A percentile compares a stretch with the other conserved stretches of the same genome.
phyloP scores from a whole-genome alignment of 1,284 basidiomycete genomes.

The Thelephora terrestris region DNA sequence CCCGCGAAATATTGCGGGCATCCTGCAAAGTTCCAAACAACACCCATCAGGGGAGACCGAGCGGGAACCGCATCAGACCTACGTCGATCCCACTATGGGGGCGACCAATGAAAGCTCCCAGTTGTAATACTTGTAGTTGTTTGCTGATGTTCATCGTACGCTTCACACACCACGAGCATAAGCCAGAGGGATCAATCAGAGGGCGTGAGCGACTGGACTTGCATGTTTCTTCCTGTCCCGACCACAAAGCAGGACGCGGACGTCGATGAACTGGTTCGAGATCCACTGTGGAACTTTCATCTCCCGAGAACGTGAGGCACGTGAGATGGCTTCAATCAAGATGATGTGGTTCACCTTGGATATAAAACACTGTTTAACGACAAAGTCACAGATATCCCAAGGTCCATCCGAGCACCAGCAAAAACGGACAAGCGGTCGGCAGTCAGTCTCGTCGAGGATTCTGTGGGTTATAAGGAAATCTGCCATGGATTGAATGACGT shows the following conservation, averaged over 20 bases:
- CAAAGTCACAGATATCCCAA: slow-evolving; percentile 77
- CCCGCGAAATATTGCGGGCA: slow-evolving; percentile 73
- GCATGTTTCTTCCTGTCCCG: slow-evolving; percentile 23
- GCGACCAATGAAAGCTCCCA: slow-evolving; percentile 67
- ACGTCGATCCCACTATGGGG: slow-evolving; percentile 85
- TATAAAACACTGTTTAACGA: slow-evolving; percentile 81
- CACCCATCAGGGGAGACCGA: slow-evolving; percentile 4
- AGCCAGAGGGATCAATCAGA: slow-evolving; percentile 3
- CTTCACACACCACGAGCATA: slow-evolving; percentile 11
- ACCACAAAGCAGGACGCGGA: slow-evolving; percentile 46
- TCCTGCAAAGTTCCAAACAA: slow-evolving; percentile 41
- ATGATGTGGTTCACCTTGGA: slow-evolving; percentile 43
- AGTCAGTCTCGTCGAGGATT: slow-evolving; percentile 48
- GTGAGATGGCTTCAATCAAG: slow-evolving; percentile 5
- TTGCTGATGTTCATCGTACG: slow-evolving; percentile 32
- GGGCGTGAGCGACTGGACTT: too few species aligned
- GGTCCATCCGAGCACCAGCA: slow-evolving; percentile 78
- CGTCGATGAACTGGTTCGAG: slow-evolving; percentile 59
- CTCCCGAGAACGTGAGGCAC: slow-evolving; percentile 26
- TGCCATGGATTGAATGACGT: slow-evolving; percentile 55
- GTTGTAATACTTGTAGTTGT: slow-evolving; percentile 48
- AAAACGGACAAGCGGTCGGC: slow-evolving; percentile 38
- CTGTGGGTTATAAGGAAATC: slow-evolving; percentile 61
- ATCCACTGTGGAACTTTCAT: slow-evolving; percentile 61
- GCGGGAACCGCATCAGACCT: slow-evolving; percentile 25